Evolutionary conservation across 176 grass and related monocot species (phyloP), one percentile per base, ranked within the genome.

Genomic region (Aegilops bicornis): DNA sequence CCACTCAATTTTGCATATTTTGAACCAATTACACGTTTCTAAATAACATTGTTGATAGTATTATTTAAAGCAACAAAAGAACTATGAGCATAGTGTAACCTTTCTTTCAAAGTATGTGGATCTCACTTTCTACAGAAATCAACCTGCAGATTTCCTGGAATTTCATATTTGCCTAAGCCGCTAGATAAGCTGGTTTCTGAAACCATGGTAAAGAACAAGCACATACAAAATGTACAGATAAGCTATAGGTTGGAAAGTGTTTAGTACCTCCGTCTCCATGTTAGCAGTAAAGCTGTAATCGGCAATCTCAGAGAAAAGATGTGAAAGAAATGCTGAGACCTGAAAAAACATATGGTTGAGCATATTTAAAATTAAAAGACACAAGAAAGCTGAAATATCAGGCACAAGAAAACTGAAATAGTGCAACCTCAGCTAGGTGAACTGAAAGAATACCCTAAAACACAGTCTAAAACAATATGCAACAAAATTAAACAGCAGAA

Each of bases 241-340:
- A 63, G 13, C 23, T 37, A 68, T 59, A 83, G 71, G 50, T 11
- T 82, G 23, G 75, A 83, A 86, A 83, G 33, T 86, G 35, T 84
- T 75, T 68, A 71, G 35, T 90, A 98, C 97, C 97, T 98, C 92
- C 77, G 87, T 96, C 85, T 98, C 97, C 97, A 98, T 91, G 89
- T 90, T 87, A 87, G 97, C 97, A 70, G 94, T 98, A 86, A 98
- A 98, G 72, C 92, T 91, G 74, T 88, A 91, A 91, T 98, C 89
- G 25, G 90, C 85, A 84, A 98, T 89, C 82, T 98, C 97, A 22
- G 88, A 91, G 82, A 98, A 98, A 91, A 94, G 90, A 74, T 94
- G 88, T 36, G 80, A 83, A 92, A 98, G 84, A 95, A 96, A 98
- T 82, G 82, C 88, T 64, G 96, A 92, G 58, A 96, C 97, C 97